Evolutionary conservation across 768 basidiomycete species (phyloP).

Genomic region (Mrakia hoshinonis): DNA sequence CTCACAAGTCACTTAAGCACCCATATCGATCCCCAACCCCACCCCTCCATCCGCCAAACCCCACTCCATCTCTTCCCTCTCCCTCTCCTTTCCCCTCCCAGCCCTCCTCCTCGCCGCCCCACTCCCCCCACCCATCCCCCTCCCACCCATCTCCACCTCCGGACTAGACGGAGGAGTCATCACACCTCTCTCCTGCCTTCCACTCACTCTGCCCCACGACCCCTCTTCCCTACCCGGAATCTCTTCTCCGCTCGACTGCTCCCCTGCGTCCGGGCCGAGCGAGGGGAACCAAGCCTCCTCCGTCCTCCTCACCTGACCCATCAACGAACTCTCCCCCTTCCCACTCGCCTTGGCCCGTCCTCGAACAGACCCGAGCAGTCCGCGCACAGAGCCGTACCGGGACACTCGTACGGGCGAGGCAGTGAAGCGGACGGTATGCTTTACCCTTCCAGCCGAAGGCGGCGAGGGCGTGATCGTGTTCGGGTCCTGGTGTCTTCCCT

Average conservation of each 20-base stretch:
- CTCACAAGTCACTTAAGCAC: too few relatives aligned
- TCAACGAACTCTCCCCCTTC: background rate
- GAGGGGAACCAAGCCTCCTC: slow-evolving; percentile 8
- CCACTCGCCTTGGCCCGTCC: background rate
- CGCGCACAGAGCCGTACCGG: too few relatives aligned
- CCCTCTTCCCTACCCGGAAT: background rate
- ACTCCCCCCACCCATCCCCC: background rate
- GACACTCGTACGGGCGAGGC: too few relatives aligned
- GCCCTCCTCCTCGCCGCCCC: background rate
- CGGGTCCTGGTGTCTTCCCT: background rate
- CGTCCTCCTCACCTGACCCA: background rate
- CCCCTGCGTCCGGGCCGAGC: background rate
- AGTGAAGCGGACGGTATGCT: background rate
- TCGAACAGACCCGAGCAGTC: too few relatives aligned
- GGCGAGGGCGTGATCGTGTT: background rate
- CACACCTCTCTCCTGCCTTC: background rate
- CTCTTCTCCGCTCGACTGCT: background rate
- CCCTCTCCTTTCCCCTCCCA: background rate
- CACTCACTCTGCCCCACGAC: background rate
- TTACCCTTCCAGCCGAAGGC: background rate
- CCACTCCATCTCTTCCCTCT: background rate
- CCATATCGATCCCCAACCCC: too few relatives aligned
- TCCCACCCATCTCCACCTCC: background rate
- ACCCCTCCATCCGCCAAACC: too few relatives aligned
- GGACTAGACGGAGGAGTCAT: background rate